These are phyloP conservation scores for Kokia cookei DNA, from an alignment of 441 rosid species.

Conservation along the genomic window DNA sequence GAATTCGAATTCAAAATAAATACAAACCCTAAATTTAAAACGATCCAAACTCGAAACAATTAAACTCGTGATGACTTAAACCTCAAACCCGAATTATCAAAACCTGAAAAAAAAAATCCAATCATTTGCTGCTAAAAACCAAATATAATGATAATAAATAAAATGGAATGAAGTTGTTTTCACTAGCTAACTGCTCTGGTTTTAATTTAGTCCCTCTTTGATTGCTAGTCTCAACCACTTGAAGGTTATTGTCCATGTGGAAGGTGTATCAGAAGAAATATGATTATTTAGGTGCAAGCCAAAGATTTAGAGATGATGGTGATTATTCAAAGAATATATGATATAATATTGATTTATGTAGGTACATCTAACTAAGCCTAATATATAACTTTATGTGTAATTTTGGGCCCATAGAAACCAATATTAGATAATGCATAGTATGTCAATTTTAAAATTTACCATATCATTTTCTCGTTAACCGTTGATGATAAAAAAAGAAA, in stretches of 20 bases:
- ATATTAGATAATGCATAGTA: neutral
- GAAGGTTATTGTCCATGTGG: neutral
- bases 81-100: neutral
- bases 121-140: neutral
- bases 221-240: conserved; percentile 10
- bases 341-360: neutral
- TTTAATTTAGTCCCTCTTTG: neutral
- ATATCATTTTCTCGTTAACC: no score
- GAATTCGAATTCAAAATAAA: no score
- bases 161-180: neutral
- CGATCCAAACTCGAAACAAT: neutral
- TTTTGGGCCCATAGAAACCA: neutral
- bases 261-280: neutral
- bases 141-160: neutral
- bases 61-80: neutral
- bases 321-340: neutral
- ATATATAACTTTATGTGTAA: neutral
- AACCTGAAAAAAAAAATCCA: no score
- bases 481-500: no score
- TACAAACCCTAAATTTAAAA: neutral
- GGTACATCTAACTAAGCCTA: neutral
- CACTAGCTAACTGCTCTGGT: neutral
- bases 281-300: neutral
- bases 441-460: no score
- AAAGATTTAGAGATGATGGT: neutral